Percentiles rank a stretch among this genome's conserved stretches.
Conservation (phyloP, 139 green algal species). For the Parachlorella kessleri region DNA sequence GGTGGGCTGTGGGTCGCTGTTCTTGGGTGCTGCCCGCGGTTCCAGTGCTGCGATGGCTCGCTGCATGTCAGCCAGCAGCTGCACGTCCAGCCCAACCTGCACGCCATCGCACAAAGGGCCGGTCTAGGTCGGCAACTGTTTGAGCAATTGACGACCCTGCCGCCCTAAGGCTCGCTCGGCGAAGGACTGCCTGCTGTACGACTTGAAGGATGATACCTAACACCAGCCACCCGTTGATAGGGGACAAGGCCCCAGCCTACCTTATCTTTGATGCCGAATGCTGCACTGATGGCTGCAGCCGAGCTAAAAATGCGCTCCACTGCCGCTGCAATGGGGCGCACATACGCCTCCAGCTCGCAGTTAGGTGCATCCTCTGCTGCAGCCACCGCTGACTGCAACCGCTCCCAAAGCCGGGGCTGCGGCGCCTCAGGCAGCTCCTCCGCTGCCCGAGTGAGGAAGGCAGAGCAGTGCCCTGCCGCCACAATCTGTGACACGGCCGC, state of each 20-base stretch:
- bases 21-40: slow-evolving; percentile 58
- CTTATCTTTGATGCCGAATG: slow-evolving; percentile 68
- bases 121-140: too few species aligned
- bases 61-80: slow-evolving; percentile 68
- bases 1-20: slow-evolving; percentile 57
- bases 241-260: slow-evolving; percentile 16
- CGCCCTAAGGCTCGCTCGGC: too few species aligned
- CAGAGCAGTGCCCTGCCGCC: slow-evolving; percentile 57
- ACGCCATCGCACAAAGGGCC: too few species aligned
- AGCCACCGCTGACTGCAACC: slow-evolving; percentile 28
- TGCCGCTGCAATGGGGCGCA: slow-evolving; percentile 46
- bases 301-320: slow-evolving; percentile 83
- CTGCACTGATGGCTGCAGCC: slow-evolving; percentile 76
- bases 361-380: slow-evolving; percentile 20
- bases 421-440: slow-evolving; percentile 62
- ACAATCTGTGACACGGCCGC: slow-evolving; percentile 55
- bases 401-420: slow-evolving; percentile 43
- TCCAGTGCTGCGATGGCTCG: slow-evolving; percentile 65
- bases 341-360: slow-evolving; percentile 26
- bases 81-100: slow-evolving; percentile 70
- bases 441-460: slow-evolving; percentile 63
- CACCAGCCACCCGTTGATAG: too few species aligned
- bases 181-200: too few species aligned
- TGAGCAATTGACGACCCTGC: too few species aligned
- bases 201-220: too few species aligned